A percentile compares a stretch with the other conserved stretches of the same genome.
Evolutionary conservation across 2,329 filamentous ascomycete genomes (phyloP).

Genomic region (Ophiostoma sp.): DNA sequence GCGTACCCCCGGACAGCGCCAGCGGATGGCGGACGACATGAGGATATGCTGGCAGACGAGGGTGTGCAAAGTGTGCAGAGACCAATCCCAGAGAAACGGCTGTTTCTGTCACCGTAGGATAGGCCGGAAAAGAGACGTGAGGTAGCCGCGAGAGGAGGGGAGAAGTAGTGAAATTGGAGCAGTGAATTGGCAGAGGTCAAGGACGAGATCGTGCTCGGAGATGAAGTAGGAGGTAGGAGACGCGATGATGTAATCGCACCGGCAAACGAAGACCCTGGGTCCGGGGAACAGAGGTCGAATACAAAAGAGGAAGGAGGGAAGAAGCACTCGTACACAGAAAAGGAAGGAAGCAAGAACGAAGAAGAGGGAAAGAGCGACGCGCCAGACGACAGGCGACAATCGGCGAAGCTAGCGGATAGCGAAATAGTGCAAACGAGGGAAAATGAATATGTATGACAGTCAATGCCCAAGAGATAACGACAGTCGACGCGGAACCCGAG

Average conservation of each 20-base stretch:
- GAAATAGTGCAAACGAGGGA: background rate
- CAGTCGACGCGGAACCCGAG: background rate
- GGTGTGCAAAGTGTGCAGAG: background rate
- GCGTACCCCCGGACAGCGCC: slow-evolving; percentile 19
- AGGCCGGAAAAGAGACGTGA: background rate
- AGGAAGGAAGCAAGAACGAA: background rate
- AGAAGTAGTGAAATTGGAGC: background rate
- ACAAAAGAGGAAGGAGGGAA: slow-evolving; percentile 12
- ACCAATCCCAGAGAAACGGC: background rate
- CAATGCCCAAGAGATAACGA: background rate
- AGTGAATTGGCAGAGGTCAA: background rate
- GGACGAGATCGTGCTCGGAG: background rate
- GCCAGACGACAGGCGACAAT: slow-evolving; percentile 14
- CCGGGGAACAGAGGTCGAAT: background rate
- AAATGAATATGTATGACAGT: background rate
- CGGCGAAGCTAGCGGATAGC: background rate
- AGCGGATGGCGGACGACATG: slow-evolving; percentile 19
- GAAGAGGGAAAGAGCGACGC: slow-evolving; percentile 17
- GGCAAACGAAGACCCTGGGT: background rate
- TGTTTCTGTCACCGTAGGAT: background rate
- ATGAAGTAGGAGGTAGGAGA: background rate
- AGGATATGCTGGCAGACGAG: background rate
- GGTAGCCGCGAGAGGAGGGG: background rate
- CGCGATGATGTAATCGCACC: slow-evolving; percentile 9
- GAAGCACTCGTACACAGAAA: background rate